Base-by-base conservation (phyloP, 352 stramenopile genomes). In the Pythium folliculosum region DNA sequence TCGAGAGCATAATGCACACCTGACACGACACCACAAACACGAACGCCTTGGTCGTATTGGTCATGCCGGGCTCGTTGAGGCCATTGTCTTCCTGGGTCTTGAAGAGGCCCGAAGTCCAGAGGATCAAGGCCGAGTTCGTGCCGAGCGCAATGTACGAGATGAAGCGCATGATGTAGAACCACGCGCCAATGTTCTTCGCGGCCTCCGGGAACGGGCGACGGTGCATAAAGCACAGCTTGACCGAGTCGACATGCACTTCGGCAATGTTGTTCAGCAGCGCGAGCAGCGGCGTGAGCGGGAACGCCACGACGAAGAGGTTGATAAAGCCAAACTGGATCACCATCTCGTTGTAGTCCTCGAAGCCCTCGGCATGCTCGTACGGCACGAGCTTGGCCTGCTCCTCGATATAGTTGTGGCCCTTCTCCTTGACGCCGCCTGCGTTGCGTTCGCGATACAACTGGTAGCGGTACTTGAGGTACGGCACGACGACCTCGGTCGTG, bases 311-410 rank as follows among this genome's bases (percentile, higher is more conserved):
- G 67, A 98, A 99, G 43, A 99, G 72, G 60, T 94, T 98, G 43
- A 98, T 91, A 67, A 98, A 99, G 48, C 95, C 96, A 65, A 98
- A 98, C 85, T 98, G 93, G 58, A 98, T 96, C 21, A 98, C 82
- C 80, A 96, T 88, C 66, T 96, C 88, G 69, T 94, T 94, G 76
- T 93, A 94, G 76, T 97, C 94, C 37, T 95, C 81, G 45, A 97
- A 96, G 13, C 84, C 76, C 35, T 95, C 86, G 25, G 89, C 83
- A 44, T 75, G 79, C 60, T 96, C 85, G 63, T 97, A 96, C 32
- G 83, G 84, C 57, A 88, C 66, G 25, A 93, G 75, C 70, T 92
- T 90, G 17, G 87, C 83, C 50, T 95, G 87, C 27, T 95, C 84
- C 67, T 96, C 87, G 21, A 96, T 90, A 40, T 81, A 91, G 67